Evolutionary conservation across 805 yeast species (phyloP).

Genomic region (Hanseniaspora thailandica): DNA sequence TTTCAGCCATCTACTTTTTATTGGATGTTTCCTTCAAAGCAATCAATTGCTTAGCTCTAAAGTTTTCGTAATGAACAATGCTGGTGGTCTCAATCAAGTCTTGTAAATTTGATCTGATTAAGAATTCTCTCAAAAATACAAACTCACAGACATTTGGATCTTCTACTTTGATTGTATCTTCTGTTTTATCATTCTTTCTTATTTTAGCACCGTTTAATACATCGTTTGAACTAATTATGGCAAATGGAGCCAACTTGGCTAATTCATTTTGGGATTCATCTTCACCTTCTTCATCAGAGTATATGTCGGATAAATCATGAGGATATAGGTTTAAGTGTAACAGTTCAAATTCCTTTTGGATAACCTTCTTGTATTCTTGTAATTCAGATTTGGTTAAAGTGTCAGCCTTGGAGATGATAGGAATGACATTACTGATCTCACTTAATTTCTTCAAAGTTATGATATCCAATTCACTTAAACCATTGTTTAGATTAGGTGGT

Average conservation of each 20-base stretch:
- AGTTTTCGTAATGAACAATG: constrained; percentile 76
- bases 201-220: constrained; percentile 43
- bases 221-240: constrained; percentile 65
- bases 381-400: constrained; percentile 80
- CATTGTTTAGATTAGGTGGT: constrained; percentile 70
- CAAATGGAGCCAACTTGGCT: constrained; percentile 76
- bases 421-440: constrained; percentile 87
- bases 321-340: constrained; percentile 76
- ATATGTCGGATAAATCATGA: constrained; percentile 37
- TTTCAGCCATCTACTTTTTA: not conserved
- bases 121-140: constrained; percentile 82
- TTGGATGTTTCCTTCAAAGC: constrained; percentile 84
- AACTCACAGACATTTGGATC: constrained; percentile 94
- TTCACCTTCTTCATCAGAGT: constrained; percentile 45
- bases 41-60: constrained; percentile 85
- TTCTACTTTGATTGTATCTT: constrained; percentile 71
- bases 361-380: constrained; percentile 56
- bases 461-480: constrained; percentile 73
- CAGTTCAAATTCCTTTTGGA: constrained; percentile 64
- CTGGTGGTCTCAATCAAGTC: constrained; percentile 91
- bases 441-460: constrained; percentile 71
- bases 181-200: constrained; percentile 85
- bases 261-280: constrained; percentile 68
- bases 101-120: constrained; percentile 89
- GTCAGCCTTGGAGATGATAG: constrained; percentile 90